Evolutionary conservation across 345 rosid species (phyloP).

Genomic region (Brassica cretica): DNA sequence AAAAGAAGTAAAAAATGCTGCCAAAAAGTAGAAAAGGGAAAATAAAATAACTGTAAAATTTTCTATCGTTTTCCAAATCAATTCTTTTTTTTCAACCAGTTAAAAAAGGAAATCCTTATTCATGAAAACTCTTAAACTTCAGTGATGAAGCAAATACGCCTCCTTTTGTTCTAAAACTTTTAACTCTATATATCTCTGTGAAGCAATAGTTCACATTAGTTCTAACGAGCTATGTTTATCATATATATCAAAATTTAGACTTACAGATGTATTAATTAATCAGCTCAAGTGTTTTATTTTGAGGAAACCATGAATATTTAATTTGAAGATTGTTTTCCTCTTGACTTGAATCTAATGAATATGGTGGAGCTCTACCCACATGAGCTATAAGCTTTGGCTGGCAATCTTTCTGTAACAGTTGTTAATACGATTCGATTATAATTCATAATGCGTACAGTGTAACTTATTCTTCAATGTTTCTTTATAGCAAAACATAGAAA

Average conservation of each 20-base stretch:
- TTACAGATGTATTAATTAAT: neutral
- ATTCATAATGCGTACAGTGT: neutral
- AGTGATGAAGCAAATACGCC: neutral
- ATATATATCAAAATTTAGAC: neutral
- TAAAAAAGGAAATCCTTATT: neutral
- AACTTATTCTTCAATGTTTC: neutral
- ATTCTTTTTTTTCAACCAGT: too few relatives aligned
- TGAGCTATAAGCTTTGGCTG: neutral
- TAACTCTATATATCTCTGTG: neutral
- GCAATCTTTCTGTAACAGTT: neutral
- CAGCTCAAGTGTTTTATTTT: neutral
- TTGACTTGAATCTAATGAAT: neutral
- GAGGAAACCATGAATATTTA: neutral
- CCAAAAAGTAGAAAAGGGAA: neutral
- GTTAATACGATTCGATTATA: neutral
- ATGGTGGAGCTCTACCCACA: neutral
- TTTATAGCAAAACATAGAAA: neutral
- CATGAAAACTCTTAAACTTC: neutral
- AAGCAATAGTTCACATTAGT: neutral
- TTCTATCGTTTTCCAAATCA: neutral
- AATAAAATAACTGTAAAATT: neutral
- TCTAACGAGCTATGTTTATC: neutral
- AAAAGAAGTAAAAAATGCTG: neutral
- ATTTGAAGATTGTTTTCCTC: neutral
- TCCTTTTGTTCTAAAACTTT: neutral